Evolutionary conservation across 2,329 filamentous ascomycete genomes (phyloP).

Genomic region (Arthrocladium fulminans): DNA sequence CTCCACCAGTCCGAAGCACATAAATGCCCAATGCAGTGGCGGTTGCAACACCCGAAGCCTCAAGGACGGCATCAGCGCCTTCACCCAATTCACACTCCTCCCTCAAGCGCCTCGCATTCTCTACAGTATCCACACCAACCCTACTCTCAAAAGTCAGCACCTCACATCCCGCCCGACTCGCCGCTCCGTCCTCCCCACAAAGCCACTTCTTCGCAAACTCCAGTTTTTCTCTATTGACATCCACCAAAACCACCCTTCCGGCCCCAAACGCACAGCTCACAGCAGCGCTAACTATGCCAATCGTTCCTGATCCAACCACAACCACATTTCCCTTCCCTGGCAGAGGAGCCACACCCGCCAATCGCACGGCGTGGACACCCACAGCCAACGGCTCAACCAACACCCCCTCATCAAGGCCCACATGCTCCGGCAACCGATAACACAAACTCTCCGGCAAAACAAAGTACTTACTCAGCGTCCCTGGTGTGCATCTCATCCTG

Average conservation of each 20-base stretch:
- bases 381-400: conserved; percentile 43
- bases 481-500: conserved; percentile 22
- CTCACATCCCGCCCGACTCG: not conserved
- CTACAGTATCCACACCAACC: conserved; percentile 14
- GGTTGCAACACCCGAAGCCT: conserved; percentile 36
- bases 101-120: conserved; percentile 26
- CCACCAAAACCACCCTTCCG: conserved; percentile 50
- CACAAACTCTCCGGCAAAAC: conserved; percentile 32
- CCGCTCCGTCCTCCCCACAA: not conserved
- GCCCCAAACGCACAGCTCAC: conserved; percentile 55
- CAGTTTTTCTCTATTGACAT: conserved; percentile 52
- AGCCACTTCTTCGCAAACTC: conserved; percentile 38
- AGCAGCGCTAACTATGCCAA: conserved; percentile 49
- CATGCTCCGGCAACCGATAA: conserved; percentile 30
- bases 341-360: conserved; percentile 18
- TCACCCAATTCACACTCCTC: conserved; percentile 31
- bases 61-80: conserved; percentile 34
- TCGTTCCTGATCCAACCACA: conserved; percentile 37
- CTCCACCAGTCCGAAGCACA: conserved; percentile 26
- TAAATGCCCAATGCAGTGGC: conserved; percentile 40
- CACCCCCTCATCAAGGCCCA: conserved; percentile 36
- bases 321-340: conserved; percentile 27
- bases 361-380: conserved; percentile 38
- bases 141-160: conserved; percentile 15
- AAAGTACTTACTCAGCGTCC: conserved; percentile 33